These are phyloP conservation scores for Arabidopsis thaliana DNA, from an alignment of 345 rosid genomes.

Conservation along the genomic window TAIR10.1 NC_003070.9:7162001-7162500, in stretches of 20 bases:
- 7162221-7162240: background rate
- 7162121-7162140: background rate
- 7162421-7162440: background rate
- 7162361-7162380: background rate
- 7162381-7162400: background rate
- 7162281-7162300: background rate
- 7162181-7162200: background rate
- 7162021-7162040: background rate
- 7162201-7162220: background rate
- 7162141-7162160: background rate
- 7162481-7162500: background rate
- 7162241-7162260: background rate
- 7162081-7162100: background rate
- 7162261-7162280: background rate
- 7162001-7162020: background rate
- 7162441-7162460: background rate
- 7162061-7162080: background rate
- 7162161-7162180: background rate
- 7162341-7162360: background rate
- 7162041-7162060: conserved; percentile 1
- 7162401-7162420: background rate
- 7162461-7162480: background rate
- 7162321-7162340: background rate
- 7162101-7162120: background rate
- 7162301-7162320: background rate